phyloP scores from a whole-genome alignment of 768 basidiomycete genomes.

The Trametes sanguinea region DNA sequence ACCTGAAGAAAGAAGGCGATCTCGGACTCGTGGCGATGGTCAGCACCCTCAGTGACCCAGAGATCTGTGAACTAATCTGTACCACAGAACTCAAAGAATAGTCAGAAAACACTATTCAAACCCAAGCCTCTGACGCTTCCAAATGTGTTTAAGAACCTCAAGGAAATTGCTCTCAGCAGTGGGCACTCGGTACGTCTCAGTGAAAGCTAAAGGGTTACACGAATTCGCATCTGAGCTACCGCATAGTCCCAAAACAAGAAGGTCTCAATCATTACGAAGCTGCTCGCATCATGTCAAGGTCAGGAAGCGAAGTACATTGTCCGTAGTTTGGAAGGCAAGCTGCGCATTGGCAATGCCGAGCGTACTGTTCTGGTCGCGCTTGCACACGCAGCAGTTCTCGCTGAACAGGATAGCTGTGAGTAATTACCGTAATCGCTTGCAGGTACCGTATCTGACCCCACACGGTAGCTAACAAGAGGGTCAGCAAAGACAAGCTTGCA shows the following conservation, averaged over 20 bases:
- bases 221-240: neutral
- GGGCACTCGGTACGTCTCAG: constrained; percentile 70
- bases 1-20: constrained; percentile 94
- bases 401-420: constrained; percentile 67
- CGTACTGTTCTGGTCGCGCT: constrained; percentile 94
- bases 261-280: constrained; percentile 90
- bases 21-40: constrained; percentile 97
- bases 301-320: constrained; percentile 96
- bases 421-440: no score
- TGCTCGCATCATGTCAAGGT: constrained; percentile 89
- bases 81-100: constrained; percentile 84
- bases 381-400: constrained; percentile 86
- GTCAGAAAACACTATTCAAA: constrained; percentile 92
- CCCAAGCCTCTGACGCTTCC: constrained; percentile 88
- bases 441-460: no score
- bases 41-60: constrained; percentile 22
- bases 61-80: neutral
- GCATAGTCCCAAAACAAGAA: constrained; percentile 90
- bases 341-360: constrained; percentile 96
- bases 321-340: constrained; percentile 92
- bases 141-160: constrained; percentile 86
- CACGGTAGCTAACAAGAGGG: constrained; percentile 64
- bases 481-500: constrained; percentile 72
- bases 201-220: neutral
- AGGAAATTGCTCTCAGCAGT: constrained; percentile 83